Evolutionary conservation across 495 filamentous ascomycete species (phyloP).

Genomic region (Clohesyomyces aquaticus): DNA sequence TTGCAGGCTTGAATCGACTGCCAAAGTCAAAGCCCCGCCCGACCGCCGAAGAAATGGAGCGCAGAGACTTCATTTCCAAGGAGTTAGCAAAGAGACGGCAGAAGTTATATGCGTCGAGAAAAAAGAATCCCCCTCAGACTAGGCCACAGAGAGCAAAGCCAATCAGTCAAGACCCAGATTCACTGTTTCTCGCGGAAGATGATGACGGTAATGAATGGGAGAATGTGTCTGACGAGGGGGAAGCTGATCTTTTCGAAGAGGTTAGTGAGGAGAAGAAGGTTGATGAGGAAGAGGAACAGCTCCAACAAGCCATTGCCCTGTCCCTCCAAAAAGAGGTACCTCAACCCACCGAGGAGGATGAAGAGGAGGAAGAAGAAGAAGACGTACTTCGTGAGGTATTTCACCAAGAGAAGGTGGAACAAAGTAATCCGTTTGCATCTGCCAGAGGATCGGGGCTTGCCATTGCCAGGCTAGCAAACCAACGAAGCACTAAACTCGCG

Average conservation of each 20-base stretch:
- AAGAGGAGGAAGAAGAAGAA: constrained; percentile 54
- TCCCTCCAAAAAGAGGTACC: constrained; percentile 59
- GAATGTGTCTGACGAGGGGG: constrained; percentile 32
- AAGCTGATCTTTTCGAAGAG: constrained; percentile 51
- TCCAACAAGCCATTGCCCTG: constrained; percentile 80
- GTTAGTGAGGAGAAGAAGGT: constrained; percentile 6
- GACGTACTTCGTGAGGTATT: constrained; percentile 49
- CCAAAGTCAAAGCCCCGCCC: constrained; percentile 57
- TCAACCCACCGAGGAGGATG: constrained; percentile 34
- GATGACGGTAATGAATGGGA: constrained; percentile 45
- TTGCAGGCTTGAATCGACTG: constrained; percentile 88
- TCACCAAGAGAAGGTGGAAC: constrained; percentile 58
- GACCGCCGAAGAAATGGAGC: constrained; percentile 27
- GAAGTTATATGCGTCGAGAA: constrained; percentile 51
- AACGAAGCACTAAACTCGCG: constrained; percentile 59
- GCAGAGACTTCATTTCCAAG: constrained; percentile 40
- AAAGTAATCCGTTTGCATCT: constrained; percentile 54
- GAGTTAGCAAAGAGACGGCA: constrained; percentile 53
- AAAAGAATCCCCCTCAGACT: constrained; percentile 26
- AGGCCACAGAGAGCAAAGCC: constrained; percentile 30
- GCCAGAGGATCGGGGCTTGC: constrained; percentile 56
- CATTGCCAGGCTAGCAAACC: constrained; percentile 67
- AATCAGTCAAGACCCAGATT: constrained; percentile 49
- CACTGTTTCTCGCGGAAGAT: constrained; percentile 68
- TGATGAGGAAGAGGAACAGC: constrained; percentile 72